Evolutionary conservation across 108 stramenopile genomes (phyloP), one percentile per base, ranked within the genome.

Genomic region (Nannochloropsis salina): DNA sequence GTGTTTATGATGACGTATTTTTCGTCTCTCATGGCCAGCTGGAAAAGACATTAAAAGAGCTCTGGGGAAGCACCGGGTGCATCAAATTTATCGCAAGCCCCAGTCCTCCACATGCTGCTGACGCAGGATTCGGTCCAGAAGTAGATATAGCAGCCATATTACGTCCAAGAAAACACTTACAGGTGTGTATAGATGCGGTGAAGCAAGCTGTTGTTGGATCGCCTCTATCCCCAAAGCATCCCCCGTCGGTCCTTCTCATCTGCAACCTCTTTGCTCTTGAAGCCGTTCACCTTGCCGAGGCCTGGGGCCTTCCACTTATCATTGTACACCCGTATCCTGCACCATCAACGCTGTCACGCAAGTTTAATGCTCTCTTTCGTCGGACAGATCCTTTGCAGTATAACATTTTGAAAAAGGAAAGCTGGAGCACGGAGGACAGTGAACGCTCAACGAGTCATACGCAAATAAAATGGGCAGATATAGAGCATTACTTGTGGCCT

Each of bases 371-470:
- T 15, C 61, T n/a, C 15, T 74, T 74, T 74, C 61, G 61, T 4
- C 61, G 61, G 61, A n/a, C 61, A n/a, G 61, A 74, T n/a, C 61
- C 61, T 74, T 74, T 74, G 61, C 61, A 74, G n/a, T 74, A 74
- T n/a, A 74, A 74, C 15, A n/a, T 4, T 74, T 74, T 74, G 61
- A n/a, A n/a, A 15, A n/a, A 74, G 20, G 61, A 74, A n/a, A 74
- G 61, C 4, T 31, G 31, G 31, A 31, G 31, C 31, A 31, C 31
- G 31, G 31, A 31, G 31, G 31, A 31, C 31, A 31, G 31, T 31
- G 31, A 31, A 31, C 31, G 31, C 31, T 31, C 31, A 31, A 31
- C 31, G 31, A 31, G 31, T 31, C 31, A 31, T 31, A 31, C 31
- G 31, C 15, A n/a, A n/a, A n/a, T 74, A 74, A n/a, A 15, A 74